Conservation (phyloP, 1,284 basidiomycete genomes). For the Binderoboletus segoi region DNA sequence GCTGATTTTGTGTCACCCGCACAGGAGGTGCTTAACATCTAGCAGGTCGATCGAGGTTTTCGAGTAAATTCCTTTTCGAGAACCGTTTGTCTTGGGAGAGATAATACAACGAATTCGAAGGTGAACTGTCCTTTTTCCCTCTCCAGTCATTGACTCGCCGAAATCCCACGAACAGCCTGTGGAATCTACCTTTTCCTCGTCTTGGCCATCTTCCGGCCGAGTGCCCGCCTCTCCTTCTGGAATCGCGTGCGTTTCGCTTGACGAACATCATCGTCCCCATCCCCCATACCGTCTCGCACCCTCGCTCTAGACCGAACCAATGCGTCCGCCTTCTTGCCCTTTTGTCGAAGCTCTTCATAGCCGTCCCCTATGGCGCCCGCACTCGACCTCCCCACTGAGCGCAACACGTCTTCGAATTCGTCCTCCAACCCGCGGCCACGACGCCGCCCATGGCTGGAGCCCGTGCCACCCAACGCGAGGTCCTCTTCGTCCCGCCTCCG, state of each 20-base stretch:
- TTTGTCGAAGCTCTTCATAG: conserved; percentile 73
- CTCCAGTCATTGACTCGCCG: background rate
- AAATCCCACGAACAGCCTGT: background rate
- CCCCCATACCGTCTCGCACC: conserved; percentile 44
- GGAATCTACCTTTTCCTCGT: conserved; percentile 18
- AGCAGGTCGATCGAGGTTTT: too few species aligned
- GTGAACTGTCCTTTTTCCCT: background rate
- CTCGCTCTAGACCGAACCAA: conserved; percentile 50
- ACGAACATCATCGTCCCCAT: conserved; percentile 44
- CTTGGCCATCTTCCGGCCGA: conserved; percentile 43
- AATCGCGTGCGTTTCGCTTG: conserved; percentile 74
- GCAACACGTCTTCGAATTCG: conserved; percentile 82
- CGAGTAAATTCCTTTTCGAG: too few species aligned
- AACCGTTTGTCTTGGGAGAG: too few species aligned
- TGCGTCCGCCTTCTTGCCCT: conserved; percentile 65
- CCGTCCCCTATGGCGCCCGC: conserved; percentile 58
- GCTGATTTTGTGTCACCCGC: too few species aligned
- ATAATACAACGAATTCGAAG: too few species aligned
- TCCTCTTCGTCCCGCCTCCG: conserved; percentile 89
- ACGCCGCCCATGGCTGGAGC: conserved; percentile 52
- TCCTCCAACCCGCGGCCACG: conserved; percentile 80
- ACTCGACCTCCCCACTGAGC: conserved; percentile 51
- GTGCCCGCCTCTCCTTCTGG: conserved; percentile 68
- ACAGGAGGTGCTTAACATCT: too few species aligned
- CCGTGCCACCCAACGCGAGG: conserved; percentile 78